These are phyloP conservation scores for Candida stauntonica DNA, from an alignment of 805 yeast species.

Conservation along the genomic window DNA sequence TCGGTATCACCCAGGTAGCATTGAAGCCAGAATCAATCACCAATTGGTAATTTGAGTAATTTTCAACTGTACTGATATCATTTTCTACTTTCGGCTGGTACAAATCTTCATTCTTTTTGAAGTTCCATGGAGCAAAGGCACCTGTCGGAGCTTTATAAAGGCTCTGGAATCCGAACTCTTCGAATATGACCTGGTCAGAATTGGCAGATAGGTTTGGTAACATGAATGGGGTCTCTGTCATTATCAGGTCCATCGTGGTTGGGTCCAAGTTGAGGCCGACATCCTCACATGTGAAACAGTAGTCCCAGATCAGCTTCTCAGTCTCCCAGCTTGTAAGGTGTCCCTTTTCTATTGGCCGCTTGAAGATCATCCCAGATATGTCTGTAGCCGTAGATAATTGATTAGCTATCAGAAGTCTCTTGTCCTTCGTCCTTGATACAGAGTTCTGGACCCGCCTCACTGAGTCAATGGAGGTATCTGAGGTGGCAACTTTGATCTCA, in stretches of 20 bases:
- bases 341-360: constrained; percentile 86
- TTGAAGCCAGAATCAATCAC: constrained; percentile 88
- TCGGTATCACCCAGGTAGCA: constrained; percentile 83
- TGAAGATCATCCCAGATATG: constrained; percentile 65
- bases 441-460: constrained; percentile 62
- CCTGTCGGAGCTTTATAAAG: constrained; percentile 64
- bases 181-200: constrained; percentile 89
- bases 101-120: constrained; percentile 24
- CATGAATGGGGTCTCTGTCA: constrained; percentile 79
- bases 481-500: constrained; percentile 62
- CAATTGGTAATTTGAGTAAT: constrained; percentile 58
- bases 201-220: constrained; percentile 77
- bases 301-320: constrained; percentile 89
- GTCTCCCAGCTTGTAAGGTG: constrained; percentile 89
- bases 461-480: constrained; percentile 30
- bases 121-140: constrained; percentile 60
- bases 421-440: constrained; percentile 71
- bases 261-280: constrained; percentile 40
- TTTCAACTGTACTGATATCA: constrained; percentile 14
- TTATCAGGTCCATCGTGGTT: constrained; percentile 55
- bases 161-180: constrained; percentile 79
- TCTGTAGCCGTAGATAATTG: constrained; percentile 61
- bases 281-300: constrained; percentile 34
- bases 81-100: constrained; percentile 25
- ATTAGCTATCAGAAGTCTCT: constrained; percentile 68